Evolutionary conservation across 805 yeast genomes (phyloP), one percentile per base, ranked within the genome.

Genomic region (Starmerella powellii): DNA sequence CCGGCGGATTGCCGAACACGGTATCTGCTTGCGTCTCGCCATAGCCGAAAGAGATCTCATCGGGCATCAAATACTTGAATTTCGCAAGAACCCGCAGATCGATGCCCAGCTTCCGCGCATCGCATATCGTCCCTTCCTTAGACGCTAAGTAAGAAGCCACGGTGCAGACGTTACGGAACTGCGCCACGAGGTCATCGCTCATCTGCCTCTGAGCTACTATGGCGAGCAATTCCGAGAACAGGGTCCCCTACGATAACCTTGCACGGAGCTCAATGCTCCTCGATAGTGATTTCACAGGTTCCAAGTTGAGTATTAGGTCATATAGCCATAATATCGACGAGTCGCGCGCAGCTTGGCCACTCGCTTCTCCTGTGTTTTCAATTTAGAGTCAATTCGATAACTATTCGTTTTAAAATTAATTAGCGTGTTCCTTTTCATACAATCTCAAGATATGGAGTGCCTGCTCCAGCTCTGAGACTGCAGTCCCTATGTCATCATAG

Each of bases 31-130:
- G 60, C 35, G 72, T 85, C 57, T 87, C 95, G 34, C 80, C 76
- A 57, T 82, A 87, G 38, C 76, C 81, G 53, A 78, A 77, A 2
- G 75, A 63, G 11, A 82, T 72, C 37, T 81, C 88, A 21, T 71
- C 64, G 0, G 94, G 94, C 1, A 82, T 57, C 6, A 86, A 54
- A 8, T 64, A 69, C 34, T 68, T 72, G 26, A 87, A 67, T 43
- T 69, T 66, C 1, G 93, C 82, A 28, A 80, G 68, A 57, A 84
- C 94, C 8, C 66, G 60, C 10, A 61, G 55, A 1, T 38, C 38
- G 13, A 59, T 31, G 15, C 45, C 60, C 19, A 51, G 38, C 26
- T 51, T 47, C 17, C 31, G 15, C 1, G 57, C 57, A 16, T 44
- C 49, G 20, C 51, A 49, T 3, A 31, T 26, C 13, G 35, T 37